A percentile compares a stretch with the other conserved stretches of the same genome.
These are phyloP conservation scores for Acanthamoeba triangularis DNA, from an alignment of 208 protist species.

Conservation along the genomic window DNA sequence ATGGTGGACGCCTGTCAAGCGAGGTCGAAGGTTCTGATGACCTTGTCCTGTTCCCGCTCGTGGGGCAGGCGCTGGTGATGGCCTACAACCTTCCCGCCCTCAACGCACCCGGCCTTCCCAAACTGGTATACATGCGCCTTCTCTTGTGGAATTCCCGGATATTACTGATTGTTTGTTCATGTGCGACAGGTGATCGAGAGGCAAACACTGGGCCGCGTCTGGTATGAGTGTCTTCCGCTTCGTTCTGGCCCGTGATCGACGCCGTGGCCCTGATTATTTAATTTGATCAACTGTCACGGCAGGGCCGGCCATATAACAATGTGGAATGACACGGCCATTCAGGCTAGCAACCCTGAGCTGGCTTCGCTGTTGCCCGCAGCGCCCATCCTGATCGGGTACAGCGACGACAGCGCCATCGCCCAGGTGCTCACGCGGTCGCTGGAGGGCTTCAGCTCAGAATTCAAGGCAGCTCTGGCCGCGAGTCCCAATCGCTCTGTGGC, in stretches of 20 bases:
- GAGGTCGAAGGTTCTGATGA: too few species aligned
- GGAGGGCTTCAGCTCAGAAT: conserved; percentile 2
- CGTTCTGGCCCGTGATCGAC: too few species aligned
- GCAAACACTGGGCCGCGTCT: not conserved
- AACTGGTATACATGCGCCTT: not conserved
- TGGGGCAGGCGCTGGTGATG: not conserved
- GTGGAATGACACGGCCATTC: not conserved
- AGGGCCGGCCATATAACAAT: not conserved
- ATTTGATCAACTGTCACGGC: too few species aligned
- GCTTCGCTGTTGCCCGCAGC: not conserved
- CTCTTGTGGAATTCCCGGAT: too few species aligned
- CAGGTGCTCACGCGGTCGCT: not conserved
- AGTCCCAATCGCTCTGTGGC: not conserved
- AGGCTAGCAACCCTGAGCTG: not conserved
- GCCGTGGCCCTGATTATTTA: too few species aligned
- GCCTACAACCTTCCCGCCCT: not conserved
- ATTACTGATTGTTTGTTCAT: too few species aligned
- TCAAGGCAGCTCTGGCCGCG: not conserved
- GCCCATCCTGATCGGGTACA: not conserved
- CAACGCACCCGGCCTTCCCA: not conserved
- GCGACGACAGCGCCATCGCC: not conserved
- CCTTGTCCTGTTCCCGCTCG: not conserved
- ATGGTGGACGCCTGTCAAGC: too few species aligned
- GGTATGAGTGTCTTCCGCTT: too few species aligned
- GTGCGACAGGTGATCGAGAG: not conserved